Percentiles rank a stretch among this genome's conserved stretches.
Conservation (phyloP, 2,329 filamentous ascomycete genomes). For the Penicillium polonicum region DNA sequence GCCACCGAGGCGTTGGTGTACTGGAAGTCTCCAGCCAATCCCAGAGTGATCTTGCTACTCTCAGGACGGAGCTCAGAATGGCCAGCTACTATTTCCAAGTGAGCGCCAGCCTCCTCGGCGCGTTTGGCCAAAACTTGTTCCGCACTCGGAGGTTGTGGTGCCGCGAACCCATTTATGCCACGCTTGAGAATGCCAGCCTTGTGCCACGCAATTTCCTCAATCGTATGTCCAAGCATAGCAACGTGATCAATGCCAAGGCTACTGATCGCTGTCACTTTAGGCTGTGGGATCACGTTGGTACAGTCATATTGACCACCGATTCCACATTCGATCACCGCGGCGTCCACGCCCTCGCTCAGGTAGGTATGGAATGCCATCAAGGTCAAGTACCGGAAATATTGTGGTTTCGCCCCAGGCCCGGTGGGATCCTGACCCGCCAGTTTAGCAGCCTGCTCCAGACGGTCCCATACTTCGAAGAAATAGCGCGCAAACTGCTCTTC, state of each 20-base stretch:
- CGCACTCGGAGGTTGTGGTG: constrained; percentile 55
- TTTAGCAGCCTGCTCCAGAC: constrained; percentile 54
- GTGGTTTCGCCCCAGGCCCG: constrained; percentile 67
- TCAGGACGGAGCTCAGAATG: constrained; percentile 45
- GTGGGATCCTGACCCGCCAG: constrained; percentile 53
- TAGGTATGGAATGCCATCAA: constrained; percentile 86
- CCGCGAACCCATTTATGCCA: constrained; percentile 63
- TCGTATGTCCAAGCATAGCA: constrained; percentile 72
- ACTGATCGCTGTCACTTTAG: constrained; percentile 71
- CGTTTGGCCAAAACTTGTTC: constrained; percentile 57
- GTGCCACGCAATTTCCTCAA: constrained; percentile 85
- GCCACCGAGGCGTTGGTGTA: constrained; percentile 63
- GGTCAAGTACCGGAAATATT: constrained; percentile 90
- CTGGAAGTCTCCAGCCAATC: constrained; percentile 62
- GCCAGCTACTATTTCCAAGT: constrained; percentile 49
- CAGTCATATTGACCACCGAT: constrained; percentile 93
- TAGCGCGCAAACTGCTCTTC: constrained; percentile 69
- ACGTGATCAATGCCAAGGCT: constrained; percentile 85
- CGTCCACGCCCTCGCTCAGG: constrained; percentile 69
- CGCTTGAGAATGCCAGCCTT: constrained; percentile 84
- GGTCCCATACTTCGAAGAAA: constrained; percentile 84
- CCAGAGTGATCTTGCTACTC: constrained; percentile 52
- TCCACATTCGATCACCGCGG: constrained; percentile 85
- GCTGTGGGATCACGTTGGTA: constrained; percentile 76
- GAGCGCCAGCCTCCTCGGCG: constrained; percentile 51